Conservation (phyloP, 805 yeast species). For the Komagataella kurtzmanii region DNA sequence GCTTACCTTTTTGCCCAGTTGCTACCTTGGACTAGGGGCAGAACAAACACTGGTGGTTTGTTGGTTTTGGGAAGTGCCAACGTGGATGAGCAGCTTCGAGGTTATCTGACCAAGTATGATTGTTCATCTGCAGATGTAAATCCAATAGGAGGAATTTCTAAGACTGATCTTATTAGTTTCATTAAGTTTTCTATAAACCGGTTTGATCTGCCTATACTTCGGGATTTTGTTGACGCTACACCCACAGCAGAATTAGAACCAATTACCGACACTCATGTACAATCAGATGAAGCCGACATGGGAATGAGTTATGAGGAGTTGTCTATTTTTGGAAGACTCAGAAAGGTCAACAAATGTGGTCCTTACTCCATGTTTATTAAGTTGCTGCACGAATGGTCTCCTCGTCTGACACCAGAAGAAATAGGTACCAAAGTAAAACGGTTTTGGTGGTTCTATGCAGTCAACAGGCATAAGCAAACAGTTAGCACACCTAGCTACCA, state of each 20-base stretch:
- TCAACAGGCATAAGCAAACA: slow-evolving; percentile 94
- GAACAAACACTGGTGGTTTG: slow-evolving; percentile 58
- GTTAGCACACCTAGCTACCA: slow-evolving; percentile 96
- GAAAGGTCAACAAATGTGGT: slow-evolving; percentile 92
- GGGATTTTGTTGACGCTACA: slow-evolving; percentile 74
- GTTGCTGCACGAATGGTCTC: slow-evolving; percentile 86
- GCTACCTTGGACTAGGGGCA: slow-evolving; percentile 85
- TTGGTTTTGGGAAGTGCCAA: slow-evolving; percentile 92
- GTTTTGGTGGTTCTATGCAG: slow-evolving; percentile 87
- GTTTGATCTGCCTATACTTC: slow-evolving; percentile 66
- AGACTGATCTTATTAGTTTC: slow-evolving; percentile 79
- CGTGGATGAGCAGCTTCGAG: slow-evolving; percentile 93
- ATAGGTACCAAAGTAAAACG: slow-evolving; percentile 87
- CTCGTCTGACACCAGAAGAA: slow-evolving; percentile 60
- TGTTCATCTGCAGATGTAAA: slow-evolving; percentile 95
- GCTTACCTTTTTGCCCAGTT: slow-evolving; percentile 89
- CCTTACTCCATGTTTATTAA: slow-evolving; percentile 92
- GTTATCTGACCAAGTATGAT: slow-evolving; percentile 92
- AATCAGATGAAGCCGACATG: slow-evolving; percentile 95
- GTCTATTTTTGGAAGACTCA: slow-evolving; percentile 76
- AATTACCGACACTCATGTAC: slow-evolving; percentile 81
- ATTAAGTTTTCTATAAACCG: slow-evolving; percentile 63
- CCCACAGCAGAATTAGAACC: slow-evolving; percentile 99
- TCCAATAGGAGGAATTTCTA: slow-evolving; percentile 98
- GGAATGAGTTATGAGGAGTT: slow-evolving; percentile 95